These are phyloP conservation scores for Nothophaeocryptopus gaeumannii DNA, from an alignment of 2,329 filamentous ascomycete genomes.

Conservation along the genomic window DNA sequence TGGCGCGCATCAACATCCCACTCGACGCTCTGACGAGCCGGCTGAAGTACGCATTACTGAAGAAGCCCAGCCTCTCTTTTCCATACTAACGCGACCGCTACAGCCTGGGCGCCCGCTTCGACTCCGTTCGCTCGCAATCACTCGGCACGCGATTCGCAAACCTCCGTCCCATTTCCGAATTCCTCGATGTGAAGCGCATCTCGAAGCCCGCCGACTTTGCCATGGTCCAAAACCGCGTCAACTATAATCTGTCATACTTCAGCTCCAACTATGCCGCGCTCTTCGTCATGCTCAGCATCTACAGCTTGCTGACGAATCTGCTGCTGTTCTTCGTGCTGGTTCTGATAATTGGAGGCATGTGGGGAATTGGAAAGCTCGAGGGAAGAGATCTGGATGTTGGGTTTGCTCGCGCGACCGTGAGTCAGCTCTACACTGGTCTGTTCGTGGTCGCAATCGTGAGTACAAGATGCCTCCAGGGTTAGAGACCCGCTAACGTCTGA, in stretches of 20 bases:
- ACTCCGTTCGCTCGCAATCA: constrained; percentile 74
- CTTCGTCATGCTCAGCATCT: constrained; percentile 93
- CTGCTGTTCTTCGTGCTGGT: constrained; percentile 88
- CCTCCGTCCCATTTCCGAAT: constrained; percentile 85
- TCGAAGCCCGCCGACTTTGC: constrained; percentile 90
- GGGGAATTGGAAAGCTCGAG: constrained; percentile 83
- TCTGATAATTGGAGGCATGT: constrained; percentile 82
- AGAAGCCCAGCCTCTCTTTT: no score
- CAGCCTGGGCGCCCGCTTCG: constrained; percentile 73
- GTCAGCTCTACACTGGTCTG: constrained; percentile 89
- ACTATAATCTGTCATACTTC: constrained; percentile 97
- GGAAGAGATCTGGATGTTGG: constrained; percentile 87
- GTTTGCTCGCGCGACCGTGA: constrained; percentile 76
- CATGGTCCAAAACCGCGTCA: constrained; percentile 86
- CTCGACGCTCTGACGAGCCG: constrained; percentile 87
- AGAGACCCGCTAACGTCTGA: not conserved
- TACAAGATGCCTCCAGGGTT: not conserved
- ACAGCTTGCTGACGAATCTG: constrained; percentile 85
- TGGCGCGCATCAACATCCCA: constrained; percentile 78
- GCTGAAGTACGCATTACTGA: constrained; percentile 56
- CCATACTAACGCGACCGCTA: not conserved
- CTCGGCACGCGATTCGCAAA: constrained; percentile 84
- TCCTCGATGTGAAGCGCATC: constrained; percentile 91
- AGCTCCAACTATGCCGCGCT: constrained; percentile 97
- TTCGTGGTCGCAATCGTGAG: constrained; percentile 68